phyloP scores from a whole-genome alignment of 371 early-diverging fungal genomes.

The Parasitella parasitica region DNA sequence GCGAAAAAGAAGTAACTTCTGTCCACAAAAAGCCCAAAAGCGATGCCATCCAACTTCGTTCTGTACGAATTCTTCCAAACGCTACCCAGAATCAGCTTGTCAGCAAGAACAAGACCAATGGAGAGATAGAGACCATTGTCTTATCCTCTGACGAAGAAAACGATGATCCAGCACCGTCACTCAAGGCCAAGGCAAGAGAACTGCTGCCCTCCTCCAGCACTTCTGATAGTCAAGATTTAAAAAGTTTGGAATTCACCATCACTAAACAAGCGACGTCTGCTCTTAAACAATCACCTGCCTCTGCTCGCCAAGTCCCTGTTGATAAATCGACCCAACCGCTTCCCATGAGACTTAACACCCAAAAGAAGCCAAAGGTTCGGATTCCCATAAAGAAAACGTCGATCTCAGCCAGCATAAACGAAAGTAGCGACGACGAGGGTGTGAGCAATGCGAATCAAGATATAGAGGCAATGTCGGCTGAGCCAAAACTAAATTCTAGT shows the following conservation, averaged over 20 bases:
- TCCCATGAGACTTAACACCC: too few relatives aligned
- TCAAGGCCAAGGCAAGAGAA: background rate
- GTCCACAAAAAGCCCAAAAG: background rate
- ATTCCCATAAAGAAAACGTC: background rate
- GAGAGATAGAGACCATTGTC: background rate
- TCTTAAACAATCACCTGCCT: background rate
- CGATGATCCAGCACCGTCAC: background rate
- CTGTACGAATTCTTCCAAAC: background rate
- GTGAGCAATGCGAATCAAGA: background rate
- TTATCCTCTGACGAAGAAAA: slow-evolving; percentile 10
- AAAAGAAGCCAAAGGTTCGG: too few relatives aligned
- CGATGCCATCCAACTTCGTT: background rate
- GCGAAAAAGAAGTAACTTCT: background rate
- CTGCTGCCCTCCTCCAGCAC: background rate
- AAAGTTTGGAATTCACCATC: background rate
- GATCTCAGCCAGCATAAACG: background rate
- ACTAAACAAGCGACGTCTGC: background rate
- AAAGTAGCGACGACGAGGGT: background rate
- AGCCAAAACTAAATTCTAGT: background rate
- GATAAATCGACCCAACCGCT: background rate
- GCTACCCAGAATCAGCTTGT: background rate
- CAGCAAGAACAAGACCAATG: background rate
- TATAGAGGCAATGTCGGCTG: background rate
- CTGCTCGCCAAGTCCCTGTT: background rate
- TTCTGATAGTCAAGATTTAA: background rate